Base-by-base conservation (phyloP, 2,329 filamentous ascomycete genomes). In the Fusarium buxicola region DNA sequence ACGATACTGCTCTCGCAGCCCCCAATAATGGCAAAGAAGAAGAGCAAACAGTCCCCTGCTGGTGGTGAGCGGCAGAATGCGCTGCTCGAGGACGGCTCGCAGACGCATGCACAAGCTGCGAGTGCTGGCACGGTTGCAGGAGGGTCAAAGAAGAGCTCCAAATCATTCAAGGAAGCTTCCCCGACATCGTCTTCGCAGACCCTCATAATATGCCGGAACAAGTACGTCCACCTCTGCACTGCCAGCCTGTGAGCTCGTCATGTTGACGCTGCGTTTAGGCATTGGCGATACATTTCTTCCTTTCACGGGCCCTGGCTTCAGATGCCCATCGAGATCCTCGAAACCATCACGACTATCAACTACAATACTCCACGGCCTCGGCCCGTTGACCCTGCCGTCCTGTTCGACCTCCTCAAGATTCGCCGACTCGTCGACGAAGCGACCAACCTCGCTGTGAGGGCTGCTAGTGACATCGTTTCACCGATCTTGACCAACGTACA, bases 291-390 rank as follows among this genome's bases (percentile, higher is more conserved):
- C 75, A 93, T 95, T 57, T 93, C 91, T 18, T 90, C 89, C 25
- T 95, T 92, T 72, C 89, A 94, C 72, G 92, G 92, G 21, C 88
- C 91, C 66, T 95, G 92, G 92, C 85, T 94, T 12, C 89, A 92
- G 75, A 81, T 94, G 54, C 90, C 91, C 16, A 85, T 88, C 62
- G 91, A 94, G 75, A 86, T 93, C 54, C 87, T 96, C 76, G 89
- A 94, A 74, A 87, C 85, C 45, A 84, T 95, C 46, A 91, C 91
- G 51, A 87, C 92, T 77, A 88, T 87, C 74, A 95, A 94, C 78
- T 94, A 89, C 79, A 88, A 89, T 64, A 88, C 89, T 65, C 89
- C 89, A 13, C 86, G 88, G 25, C 92, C 92, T 9, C 89, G 86
- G 55, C 89, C 91, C 43, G 88, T 95, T 72, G 90, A 95, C 74